These are phyloP conservation scores for Hypoxylon sp. DNA, from an alignment of 2,329 filamentous ascomycete genomes.

Conservation along the genomic window DNA sequence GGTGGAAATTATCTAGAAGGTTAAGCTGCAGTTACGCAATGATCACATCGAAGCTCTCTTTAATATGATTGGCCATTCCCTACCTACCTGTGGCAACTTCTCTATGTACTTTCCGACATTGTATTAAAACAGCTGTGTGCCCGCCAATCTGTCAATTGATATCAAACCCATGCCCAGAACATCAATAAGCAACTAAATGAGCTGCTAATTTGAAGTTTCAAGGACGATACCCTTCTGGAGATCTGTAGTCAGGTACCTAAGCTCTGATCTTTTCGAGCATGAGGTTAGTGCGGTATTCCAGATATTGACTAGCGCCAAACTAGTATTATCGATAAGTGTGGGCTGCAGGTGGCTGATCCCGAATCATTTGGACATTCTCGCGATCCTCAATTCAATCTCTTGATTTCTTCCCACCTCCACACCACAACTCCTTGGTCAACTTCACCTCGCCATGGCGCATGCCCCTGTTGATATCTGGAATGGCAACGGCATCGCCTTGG, in stretches of 20 bases:
- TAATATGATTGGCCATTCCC: neutral
- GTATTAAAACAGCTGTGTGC: no score
- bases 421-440: constrained; percentile 12
- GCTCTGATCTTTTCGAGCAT: neutral
- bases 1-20: neutral
- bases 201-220: neutral
- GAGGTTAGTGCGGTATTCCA: neutral
- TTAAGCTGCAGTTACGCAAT: no score
- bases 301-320: neutral
- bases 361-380: neutral
- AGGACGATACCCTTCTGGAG: neutral
- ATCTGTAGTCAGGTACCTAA: neutral
- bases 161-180: neutral
- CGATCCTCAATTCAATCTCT: neutral
- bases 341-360: constrained; percentile 11
- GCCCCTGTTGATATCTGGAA: constrained; percentile 67
- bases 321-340: constrained; percentile 22
- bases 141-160: neutral
- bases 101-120: no score
- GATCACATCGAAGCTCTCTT: neutral
- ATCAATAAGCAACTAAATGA: neutral
- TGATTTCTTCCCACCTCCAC: constrained; percentile 28
- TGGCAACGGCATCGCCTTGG: constrained; percentile 65
- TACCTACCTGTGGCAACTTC: neutral
- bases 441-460: constrained; percentile 59